These are phyloP conservation scores for Sporothrix protearum DNA, from an alignment of 2,329 filamentous ascomycete genomes.

Conservation along the genomic window DNA sequence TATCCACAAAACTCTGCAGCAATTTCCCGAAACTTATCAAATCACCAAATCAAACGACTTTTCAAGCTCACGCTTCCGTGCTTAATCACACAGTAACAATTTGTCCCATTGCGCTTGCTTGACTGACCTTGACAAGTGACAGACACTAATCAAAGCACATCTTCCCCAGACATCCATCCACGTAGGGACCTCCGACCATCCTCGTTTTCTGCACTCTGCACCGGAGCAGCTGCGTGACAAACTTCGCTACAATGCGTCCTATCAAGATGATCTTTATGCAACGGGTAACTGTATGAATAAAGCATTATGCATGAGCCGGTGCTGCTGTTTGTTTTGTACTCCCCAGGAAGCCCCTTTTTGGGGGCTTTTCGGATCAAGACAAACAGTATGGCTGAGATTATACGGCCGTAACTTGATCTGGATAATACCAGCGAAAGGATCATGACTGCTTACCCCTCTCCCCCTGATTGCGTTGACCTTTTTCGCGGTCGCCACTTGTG, in stretches of 20 bases:
- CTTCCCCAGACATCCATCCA: not conserved
- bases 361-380: not conserved
- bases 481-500: too few relatives aligned
- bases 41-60: not conserved
- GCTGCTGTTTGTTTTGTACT: constrained; percentile 21
- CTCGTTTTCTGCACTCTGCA: not conserved
- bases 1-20: not conserved
- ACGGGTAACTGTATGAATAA: constrained; percentile 30
- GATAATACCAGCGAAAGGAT: constrained; percentile 74
- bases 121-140: too few relatives aligned
- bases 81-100: not conserved
- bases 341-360: not conserved
- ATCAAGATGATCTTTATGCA: constrained; percentile 27
- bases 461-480: constrained; percentile 31
- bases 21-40: not conserved
- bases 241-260: constrained; percentile 20
- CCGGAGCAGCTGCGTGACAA: constrained; percentile 19
- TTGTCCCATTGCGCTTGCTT: not conserved
- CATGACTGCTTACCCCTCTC: constrained; percentile 76
- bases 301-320: constrained; percentile 29
- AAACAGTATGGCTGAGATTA: constrained; percentile 38
- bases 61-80: not conserved
- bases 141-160: not conserved
- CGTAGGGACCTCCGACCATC: constrained; percentile 17
- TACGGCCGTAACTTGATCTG: constrained; percentile 41